Conservation (phyloP, 2,329 filamentous ascomycete species). For the Apiospora malaysiana region DNA sequence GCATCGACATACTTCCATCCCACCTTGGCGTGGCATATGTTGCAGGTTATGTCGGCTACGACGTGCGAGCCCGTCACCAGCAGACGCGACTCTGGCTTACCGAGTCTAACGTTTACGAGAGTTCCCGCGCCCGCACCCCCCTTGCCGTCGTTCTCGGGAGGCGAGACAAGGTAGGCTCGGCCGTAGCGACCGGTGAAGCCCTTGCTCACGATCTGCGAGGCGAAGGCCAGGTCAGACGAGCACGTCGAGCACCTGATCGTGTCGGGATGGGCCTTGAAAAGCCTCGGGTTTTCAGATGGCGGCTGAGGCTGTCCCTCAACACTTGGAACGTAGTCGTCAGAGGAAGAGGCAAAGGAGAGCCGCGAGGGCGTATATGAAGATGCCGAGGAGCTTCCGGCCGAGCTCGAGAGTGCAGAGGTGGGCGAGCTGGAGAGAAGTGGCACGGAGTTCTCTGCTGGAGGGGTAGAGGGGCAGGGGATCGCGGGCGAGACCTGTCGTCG, state of each 20-base stretch:
- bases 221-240: conserved; percentile 65
- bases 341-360: conserved; percentile 31
- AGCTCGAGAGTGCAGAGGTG: conserved; percentile 39
- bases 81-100: conserved; percentile 59
- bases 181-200: conserved; percentile 71
- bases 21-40: conserved; percentile 59
- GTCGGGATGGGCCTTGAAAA: conserved; percentile 55
- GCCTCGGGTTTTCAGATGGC: conserved; percentile 30
- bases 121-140: conserved; percentile 24
- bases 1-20: conserved; percentile 75
- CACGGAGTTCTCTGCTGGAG: conserved; percentile 33
- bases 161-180: conserved; percentile 65
- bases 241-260: conserved; percentile 65
- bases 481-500: conserved; percentile 40
- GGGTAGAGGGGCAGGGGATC: conserved; percentile 37
- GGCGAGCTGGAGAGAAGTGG: conserved; percentile 46
- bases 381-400: conserved; percentile 33
- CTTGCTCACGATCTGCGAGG: conserved; percentile 67
- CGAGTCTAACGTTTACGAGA: conserved; percentile 62
- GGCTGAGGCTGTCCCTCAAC: conserved; percentile 28
- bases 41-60: conserved; percentile 68
- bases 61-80: conserved; percentile 68
- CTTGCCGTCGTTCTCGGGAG: conserved; percentile 33
- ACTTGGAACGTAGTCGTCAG: conserved; percentile 24
- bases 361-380: conserved; percentile 34